A percentile compares a stretch with the other conserved stretches of the same genome.
Evolutionary conservation across 306 rosid species (phyloP).

Genomic region (Cucumis hystrix): DNA sequence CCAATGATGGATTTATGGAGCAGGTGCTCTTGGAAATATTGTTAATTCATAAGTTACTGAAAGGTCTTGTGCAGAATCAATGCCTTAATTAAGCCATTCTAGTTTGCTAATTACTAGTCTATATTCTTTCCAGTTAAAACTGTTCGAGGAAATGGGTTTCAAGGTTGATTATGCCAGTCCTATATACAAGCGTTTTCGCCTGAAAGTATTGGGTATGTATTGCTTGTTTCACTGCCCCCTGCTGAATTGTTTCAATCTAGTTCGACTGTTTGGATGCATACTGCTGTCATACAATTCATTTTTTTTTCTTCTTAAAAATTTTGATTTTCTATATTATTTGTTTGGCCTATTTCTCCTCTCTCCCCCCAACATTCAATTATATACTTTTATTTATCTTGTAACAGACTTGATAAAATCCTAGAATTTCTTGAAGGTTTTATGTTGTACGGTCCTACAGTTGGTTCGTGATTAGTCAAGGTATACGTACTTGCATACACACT

Average conservation of each 20-base stretch:
- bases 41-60: neutral
- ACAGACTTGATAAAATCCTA: neutral
- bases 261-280: neutral
- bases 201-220: constrained; percentile 50
- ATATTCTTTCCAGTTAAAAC: constrained; percentile 38
- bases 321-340: neutral
- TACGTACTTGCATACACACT: too few species aligned
- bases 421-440: neutral
- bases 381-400: neutral
- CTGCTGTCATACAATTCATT: neutral
- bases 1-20: constrained; percentile 89
- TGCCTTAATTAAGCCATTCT: neutral
- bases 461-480: neutral
- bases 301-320: neutral
- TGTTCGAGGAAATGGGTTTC: constrained; percentile 90
- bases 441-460: neutral
- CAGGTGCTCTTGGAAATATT: constrained; percentile 41
- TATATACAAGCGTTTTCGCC: constrained; percentile 68
- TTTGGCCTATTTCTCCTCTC: neutral
- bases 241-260: neutral
- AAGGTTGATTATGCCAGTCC: constrained; percentile 68
- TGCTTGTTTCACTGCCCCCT: neutral
- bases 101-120: neutral
- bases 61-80: neutral
- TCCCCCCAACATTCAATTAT: neutral